Evolutionary conservation across 1,284 basidiomycete species (phyloP).

Genomic region (Apiotrichum gracile): DNA sequence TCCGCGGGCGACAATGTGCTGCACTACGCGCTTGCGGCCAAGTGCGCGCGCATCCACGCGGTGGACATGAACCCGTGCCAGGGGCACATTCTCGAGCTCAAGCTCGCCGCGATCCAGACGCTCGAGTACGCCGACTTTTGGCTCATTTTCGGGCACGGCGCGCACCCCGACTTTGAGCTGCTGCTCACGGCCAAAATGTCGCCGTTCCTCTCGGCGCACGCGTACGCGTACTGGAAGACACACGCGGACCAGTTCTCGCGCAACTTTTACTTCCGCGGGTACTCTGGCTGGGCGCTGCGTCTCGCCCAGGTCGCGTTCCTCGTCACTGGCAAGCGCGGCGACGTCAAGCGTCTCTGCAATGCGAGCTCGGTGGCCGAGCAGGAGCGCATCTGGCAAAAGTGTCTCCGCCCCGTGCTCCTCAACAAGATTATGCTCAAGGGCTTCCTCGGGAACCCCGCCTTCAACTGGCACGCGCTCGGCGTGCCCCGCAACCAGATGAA

Average conservation of each 20-base stretch:
- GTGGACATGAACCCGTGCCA: conserved; percentile 60
- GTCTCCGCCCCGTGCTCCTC: conserved; percentile 60
- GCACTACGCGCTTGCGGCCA: conserved; percentile 67
- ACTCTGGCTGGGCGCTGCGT: conserved; percentile 65
- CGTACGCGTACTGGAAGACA: conserved; percentile 58
- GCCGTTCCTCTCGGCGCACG: conserved; percentile 62
- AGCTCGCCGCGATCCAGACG: conserved; percentile 62
- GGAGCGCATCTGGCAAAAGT: conserved; percentile 58
- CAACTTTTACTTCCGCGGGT: conserved; percentile 69
- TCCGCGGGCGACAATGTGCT: conserved; percentile 76
- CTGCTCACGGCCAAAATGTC: conserved; percentile 64
- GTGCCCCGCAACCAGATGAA: conserved; percentile 70
- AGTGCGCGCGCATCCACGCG: conserved; percentile 63
- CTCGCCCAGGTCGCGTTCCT: conserved; percentile 60
- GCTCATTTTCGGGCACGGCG: conserved; percentile 64
- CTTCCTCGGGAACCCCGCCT: conserved; percentile 59
- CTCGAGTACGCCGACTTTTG: conserved; percentile 67
- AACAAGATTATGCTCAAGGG: conserved; percentile 59
- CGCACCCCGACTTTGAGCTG: conserved; percentile 58
- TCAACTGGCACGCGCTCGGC: conserved; percentile 78
- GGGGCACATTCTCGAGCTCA: conserved; percentile 72
- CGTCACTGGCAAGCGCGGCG: conserved; percentile 56
- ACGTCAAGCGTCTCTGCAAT: conserved; percentile 58
- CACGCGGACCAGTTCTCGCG: conserved; percentile 60
- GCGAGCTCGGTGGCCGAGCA: conserved; percentile 59